Percentiles rank a stretch among this genome's conserved stretches.
These are phyloP conservation scores for Phaeophleospora eucalypticola DNA, from an alignment of 2,329 filamentous ascomycete species.

Conservation along the genomic window DNA sequence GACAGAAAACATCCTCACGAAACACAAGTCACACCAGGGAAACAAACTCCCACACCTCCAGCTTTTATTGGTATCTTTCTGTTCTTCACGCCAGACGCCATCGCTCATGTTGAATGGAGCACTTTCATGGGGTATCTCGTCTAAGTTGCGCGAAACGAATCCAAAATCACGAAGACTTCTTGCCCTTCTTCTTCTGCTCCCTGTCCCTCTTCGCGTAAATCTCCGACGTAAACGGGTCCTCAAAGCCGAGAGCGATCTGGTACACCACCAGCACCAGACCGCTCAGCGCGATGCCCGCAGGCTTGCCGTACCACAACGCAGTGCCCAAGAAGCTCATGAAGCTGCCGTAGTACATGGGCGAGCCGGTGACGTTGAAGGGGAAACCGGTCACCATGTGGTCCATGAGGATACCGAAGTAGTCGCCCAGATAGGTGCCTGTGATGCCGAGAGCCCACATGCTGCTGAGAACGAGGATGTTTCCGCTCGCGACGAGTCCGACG, in stretches of 20 bases:
- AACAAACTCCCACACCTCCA: neutral
- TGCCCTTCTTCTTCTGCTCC: conserved; percentile 37
- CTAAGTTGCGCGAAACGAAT: neutral
- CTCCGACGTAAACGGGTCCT: conserved; percentile 89
- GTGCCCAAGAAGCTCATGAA: conserved; percentile 89
- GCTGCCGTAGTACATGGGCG: conserved; percentile 95
- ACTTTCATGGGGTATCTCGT: neutral
- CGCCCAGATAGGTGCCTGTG: conserved; percentile 92
- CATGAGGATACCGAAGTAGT: conserved; percentile 99
- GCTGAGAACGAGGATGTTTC: conserved; percentile 80
- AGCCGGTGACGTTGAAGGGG: conserved; percentile 85
- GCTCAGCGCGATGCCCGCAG: conserved; percentile 76
- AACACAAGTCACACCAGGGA: neutral
- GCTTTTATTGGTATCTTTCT: conserved; percentile 3
- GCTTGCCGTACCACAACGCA: conserved; percentile 79
- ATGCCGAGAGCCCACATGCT: conserved; percentile 91
- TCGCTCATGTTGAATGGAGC: conserved; percentile 33
- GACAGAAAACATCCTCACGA: neutral
- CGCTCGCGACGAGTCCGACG: conserved; percentile 65
- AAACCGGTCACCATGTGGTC: conserved; percentile 91
- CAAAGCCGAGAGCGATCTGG: conserved; percentile 73
- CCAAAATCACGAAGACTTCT: conserved; percentile 12
- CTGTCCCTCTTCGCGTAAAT: conserved; percentile 85
- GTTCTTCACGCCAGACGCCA: conserved; percentile 5
- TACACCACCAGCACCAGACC: conserved; percentile 73